Evolutionary conservation across 2,329 filamentous ascomycete species (phyloP), one percentile per base, ranked within the genome.

Genomic region (Cucurbitaria berberidis): DNA sequence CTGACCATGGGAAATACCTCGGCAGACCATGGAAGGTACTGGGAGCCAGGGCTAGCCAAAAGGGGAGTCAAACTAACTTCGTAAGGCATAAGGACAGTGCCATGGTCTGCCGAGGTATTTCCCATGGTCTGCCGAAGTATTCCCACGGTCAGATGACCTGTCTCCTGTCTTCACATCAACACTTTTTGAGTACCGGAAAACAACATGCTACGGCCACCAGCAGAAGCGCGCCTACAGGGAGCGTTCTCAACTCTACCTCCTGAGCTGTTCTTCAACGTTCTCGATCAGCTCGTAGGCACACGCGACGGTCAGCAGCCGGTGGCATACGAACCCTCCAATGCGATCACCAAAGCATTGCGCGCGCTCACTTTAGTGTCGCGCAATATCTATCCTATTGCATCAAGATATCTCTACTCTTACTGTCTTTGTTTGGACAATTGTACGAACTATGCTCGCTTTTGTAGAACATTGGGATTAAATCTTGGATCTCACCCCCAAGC

Each of bases 191-290:
- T 8, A 5, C 13, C 11, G 3, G 13, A 2, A n/a, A 15, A 10
- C 36, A 11, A 39, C 10, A 24, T 39, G 19, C 6, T 15, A 11
- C 36, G 24, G 19, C 36, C 34, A 18, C n/a, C 13, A 8, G 13
- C 13, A 36, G 34, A 36, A 18, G n/a, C 2, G 11, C 34, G 34
- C 2, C 3, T 29, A 19, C 40, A 45, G 18, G 19, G 41, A 22
- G 62, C 75, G 21, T 57, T 80, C 9, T 57, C 62, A 19, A 67
- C 68, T 22, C 55, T 72, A 7, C 68, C 69, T 2, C 38, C 55
- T 3, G 69, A 73, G 34, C 48, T 72, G 1, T 65, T 70, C 27
- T 53, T 69, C 11, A 52, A 59, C 21, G 46, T 70, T 13, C 57
- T 73, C 18, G 68, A 73, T 34, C 62, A 70, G 46, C 58, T 73